Conservation (phyloP, 805 yeast species). For the Pichia gijzeniarum region DNA sequence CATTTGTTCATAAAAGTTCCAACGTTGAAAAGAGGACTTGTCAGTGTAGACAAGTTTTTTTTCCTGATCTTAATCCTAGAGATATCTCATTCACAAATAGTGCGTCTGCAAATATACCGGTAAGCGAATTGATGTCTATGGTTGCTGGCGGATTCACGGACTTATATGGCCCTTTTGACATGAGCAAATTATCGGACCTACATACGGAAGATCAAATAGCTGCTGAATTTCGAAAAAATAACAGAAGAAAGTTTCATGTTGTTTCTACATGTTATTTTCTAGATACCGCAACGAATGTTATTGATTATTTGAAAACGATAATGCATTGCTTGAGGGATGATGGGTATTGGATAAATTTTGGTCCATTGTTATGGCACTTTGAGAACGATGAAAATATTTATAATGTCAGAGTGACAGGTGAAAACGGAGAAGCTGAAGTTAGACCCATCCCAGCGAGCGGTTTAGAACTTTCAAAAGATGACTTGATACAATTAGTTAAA, state of each 20-base stretch:
- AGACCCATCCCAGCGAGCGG: constrained; percentile 41
- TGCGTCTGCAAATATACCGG: constrained; percentile 35
- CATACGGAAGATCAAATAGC: constrained; percentile 36
- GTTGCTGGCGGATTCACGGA: constrained; percentile 69
- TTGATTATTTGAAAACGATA: constrained; percentile 50
- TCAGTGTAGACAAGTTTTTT: constrained; percentile 43
- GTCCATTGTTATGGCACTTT: constrained; percentile 68
- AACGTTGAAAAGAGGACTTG: constrained; percentile 38
- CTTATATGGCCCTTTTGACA: constrained; percentile 48
- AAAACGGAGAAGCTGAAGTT: constrained; percentile 16
- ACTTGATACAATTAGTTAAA: constrained; percentile 40
- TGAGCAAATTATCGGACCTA: constrained; percentile 29
- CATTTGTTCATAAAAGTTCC: constrained; percentile 48
- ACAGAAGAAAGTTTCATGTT: constrained; percentile 36
- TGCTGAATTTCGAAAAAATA: constrained; percentile 35
- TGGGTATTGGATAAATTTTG: constrained; percentile 60
- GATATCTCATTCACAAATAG: constrained; percentile 30
- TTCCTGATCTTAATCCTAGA: constrained; percentile 49
- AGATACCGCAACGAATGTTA: constrained; percentile 56
- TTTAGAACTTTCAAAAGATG: constrained; percentile 53
- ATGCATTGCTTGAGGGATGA: constrained; percentile 36
- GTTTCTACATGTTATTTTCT: constrained; percentile 53
- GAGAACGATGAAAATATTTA: constrained; percentile 41
- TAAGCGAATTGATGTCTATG: constrained; percentile 56
- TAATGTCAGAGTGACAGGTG: constrained; percentile 20